These are phyloP conservation scores for Elsinoe necatrix DNA, from an alignment of 2,329 filamentous ascomycete genomes.

Conservation along the genomic window DNA sequence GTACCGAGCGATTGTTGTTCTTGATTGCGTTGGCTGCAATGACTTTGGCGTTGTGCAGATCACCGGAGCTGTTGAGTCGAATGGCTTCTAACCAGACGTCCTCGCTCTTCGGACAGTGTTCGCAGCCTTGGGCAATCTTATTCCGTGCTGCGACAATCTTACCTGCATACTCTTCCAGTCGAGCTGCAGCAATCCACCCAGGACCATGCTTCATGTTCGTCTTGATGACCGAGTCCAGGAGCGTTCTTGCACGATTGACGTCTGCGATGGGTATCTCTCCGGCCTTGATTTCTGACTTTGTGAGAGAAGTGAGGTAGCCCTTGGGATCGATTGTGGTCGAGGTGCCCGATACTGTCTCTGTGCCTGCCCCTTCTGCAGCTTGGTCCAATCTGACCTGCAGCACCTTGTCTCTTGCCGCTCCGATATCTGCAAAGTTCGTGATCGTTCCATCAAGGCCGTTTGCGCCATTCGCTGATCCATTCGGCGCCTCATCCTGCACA, in stretches of 20 bases:
- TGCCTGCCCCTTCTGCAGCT: constrained; percentile 63
- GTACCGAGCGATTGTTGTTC: constrained; percentile 78
- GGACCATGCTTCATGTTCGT: constrained; percentile 92
- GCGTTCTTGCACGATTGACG: constrained; percentile 82
- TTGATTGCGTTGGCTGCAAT: constrained; percentile 92
- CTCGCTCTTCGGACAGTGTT: constrained; percentile 86
- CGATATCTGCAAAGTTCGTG: constrained; percentile 97
- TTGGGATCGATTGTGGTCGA: constrained; percentile 89
- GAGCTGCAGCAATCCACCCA: constrained; percentile 90
- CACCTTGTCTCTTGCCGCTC: constrained; percentile 91
- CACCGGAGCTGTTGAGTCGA: constrained; percentile 59
- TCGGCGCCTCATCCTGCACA: constrained; percentile 64
- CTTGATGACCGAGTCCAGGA: constrained; percentile 94
- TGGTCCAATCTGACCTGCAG: constrained; percentile 89
- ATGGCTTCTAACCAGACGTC: constrained; percentile 97
- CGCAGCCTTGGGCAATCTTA: constrained; percentile 78
- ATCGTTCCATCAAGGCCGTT: constrained; percentile 67
- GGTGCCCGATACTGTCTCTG: constrained; percentile 64
- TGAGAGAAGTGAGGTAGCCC: constrained; percentile 88
- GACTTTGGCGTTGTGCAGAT: constrained; percentile 86
- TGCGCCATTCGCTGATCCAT: constrained; percentile 36
- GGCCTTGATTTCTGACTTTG: constrained; percentile 69
- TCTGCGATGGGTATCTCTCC: constrained; percentile 82
- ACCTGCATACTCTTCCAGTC: constrained; percentile 85
- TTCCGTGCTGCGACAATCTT: constrained; percentile 84